Base-by-base conservation (phyloP, 1,284 basidiomycete species). In the Sporisorium sorghi region DNA sequence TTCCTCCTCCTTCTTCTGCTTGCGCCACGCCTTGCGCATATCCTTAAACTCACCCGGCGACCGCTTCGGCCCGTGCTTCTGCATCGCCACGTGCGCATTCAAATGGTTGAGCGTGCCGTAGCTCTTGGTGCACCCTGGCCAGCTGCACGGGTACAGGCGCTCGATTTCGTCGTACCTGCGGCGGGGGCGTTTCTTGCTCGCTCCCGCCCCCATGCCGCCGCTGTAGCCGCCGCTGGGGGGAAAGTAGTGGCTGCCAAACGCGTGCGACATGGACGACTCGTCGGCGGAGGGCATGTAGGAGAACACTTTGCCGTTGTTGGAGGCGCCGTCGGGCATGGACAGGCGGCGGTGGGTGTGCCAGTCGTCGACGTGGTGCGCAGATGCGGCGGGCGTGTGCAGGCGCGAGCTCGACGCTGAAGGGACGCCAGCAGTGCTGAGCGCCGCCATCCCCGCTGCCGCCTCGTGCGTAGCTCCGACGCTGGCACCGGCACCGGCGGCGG, bases 41-140 rank as follows among this genome's bases (percentile, higher is more conserved):
- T 97, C 96, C 85, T 97, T 97, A 88, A 98, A 98, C 87, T 98
- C 95, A 69, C 88, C 89, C 9, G 93, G 93, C 83, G 89, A 91
- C 54, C 93, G 89, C 85, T 93, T 94, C 17, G 87, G 60, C 42
- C 93, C 93, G 81, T 95, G 93, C 85, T 92, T 92, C 85, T 94
- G 93, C 92, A 94, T 94, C 23, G 90, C 91, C 71, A 95, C 92
- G 84, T 95, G 93, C 19, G 93, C 93, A 82, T 95, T 95, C 70
- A 95, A 88, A 84, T 95, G 93, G 85, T 95, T 95, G 44, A 95
- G 88, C 6, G 92, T 94, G 21, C 92, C 92, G 81, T 94, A 93
- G 48, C 91, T 66, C 86, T 95, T 95, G 42, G 89, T 88, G 85
- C 93, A 95, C 48, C 91, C 91, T 1, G 90, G 90, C 88, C 90